Percentiles rank a stretch among this genome's conserved stretches.
Conservation (phyloP, 148 eudicot genomes). For the Persicaria maculosa region DNA sequence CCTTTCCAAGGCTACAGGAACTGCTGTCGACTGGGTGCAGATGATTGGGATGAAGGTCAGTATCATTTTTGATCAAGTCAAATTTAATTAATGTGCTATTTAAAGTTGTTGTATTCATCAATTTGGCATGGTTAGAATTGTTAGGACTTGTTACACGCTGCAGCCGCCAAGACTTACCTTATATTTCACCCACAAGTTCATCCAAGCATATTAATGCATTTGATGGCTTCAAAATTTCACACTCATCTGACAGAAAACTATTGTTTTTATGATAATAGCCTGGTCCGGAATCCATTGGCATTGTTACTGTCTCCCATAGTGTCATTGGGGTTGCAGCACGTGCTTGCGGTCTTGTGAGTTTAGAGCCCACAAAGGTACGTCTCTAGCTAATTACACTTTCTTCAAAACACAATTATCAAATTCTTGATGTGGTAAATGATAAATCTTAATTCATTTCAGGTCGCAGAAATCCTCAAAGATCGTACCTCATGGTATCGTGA, state of each 20-base stretch:
- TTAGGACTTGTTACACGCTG: too few relatives aligned
- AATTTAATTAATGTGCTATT: not conserved
- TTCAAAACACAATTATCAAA: not conserved
- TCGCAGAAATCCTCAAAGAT: conserved; percentile 95
- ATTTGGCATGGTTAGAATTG: too few relatives aligned
- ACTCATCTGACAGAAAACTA: too few relatives aligned
- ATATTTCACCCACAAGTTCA: not conserved
- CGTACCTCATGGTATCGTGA: conserved; percentile 97
- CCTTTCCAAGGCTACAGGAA: conserved; percentile 99
- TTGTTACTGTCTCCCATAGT: conserved; percentile 88
- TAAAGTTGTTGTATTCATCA: not conserved
- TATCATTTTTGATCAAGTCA: not conserved
- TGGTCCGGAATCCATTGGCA: conserved; percentile 99
- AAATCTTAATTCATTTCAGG: conserved; percentile 29
- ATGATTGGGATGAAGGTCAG: conserved; percentile 99
- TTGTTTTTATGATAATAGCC: conserved; percentile 28
- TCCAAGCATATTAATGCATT: not conserved
- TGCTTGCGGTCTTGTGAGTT: conserved; percentile 93
- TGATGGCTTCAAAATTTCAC: conserved; percentile 15
- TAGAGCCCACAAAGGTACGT: conserved; percentile 87
- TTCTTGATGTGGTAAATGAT: not conserved
- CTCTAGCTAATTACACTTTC: conserved; percentile 1
- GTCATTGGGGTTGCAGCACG: conserved; percentile 96
- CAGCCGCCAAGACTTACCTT: not conserved
- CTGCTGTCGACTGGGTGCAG: conserved; percentile 99